A percentile compares a stretch with the other conserved stretches of the same genome.
phyloP scores from a whole-genome alignment of 768 basidiomycete species.

The Dentipellis fragilis region DNA sequence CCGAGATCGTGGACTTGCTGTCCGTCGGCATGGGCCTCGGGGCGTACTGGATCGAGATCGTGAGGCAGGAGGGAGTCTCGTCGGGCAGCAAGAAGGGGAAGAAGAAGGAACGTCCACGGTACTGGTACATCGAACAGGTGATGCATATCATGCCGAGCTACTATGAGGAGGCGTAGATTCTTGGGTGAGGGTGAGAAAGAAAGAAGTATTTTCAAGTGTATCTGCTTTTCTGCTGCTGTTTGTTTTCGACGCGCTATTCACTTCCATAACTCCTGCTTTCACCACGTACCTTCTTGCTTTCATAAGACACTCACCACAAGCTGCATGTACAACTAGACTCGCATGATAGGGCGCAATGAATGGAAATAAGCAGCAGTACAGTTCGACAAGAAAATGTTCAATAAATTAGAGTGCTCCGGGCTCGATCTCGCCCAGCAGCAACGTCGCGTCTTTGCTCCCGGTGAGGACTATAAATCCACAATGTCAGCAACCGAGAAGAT shows the following conservation, averaged over 20 bases:
- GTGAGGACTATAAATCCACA: slow-evolving; percentile 56
- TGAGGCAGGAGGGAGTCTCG: slow-evolving; percentile 21
- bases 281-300: background rate
- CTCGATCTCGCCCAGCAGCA: slow-evolving; percentile 89
- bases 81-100: slow-evolving; percentile 8
- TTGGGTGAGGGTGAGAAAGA: background rate
- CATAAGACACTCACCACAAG: background rate
- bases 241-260: background rate
- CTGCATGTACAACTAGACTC: background rate
- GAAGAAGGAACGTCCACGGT: slow-evolving; percentile 24
- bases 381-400: background rate
- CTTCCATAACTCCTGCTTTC: background rate
- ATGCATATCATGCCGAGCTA: slow-evolving; percentile 45
- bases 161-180: slow-evolving; percentile 22
- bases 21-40: slow-evolving; percentile 49
- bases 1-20: slow-evolving; percentile 25
- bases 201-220: background rate
- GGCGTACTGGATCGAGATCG: slow-evolving; percentile 64
- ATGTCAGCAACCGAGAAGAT: background rate
- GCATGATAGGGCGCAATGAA: background rate
- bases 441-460: slow-evolving; percentile 85
- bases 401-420: slow-evolving; percentile 25
- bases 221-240: background rate
- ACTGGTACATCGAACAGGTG: slow-evolving; percentile 56
- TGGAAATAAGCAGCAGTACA: background rate